Evolutionary conservation across 768 basidiomycete species (phyloP), one percentile per base, ranked within the genome.

Genomic region (Dentipellis sp.): DNA sequence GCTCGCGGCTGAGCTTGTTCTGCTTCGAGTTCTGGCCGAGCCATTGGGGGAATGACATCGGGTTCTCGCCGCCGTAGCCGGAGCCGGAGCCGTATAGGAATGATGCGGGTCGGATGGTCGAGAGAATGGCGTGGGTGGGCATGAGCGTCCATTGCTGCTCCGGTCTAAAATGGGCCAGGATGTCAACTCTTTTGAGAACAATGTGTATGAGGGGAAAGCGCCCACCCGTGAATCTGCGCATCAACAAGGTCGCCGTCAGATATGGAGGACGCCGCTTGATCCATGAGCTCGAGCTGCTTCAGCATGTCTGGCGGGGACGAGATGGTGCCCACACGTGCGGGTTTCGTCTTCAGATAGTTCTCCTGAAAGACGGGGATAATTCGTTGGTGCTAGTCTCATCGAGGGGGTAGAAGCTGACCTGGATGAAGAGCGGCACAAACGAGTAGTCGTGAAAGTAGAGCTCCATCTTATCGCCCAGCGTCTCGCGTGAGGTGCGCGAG

Each of bases 1-100:
- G 75, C 60, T 88, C 85, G 38, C 94, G 80, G 54, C 67, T 75
- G 0, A 97, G 78, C 64, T 95, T 97, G 60, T 65, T 77, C 68
- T 90, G 87, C 65, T 94, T 95, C 56, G 97, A 98, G 69, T 98
- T 98, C 66, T 98, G 93, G 9, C 95, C 95, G 11, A 99, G 83
- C 92, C 93, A 99, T 65, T 84, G 81, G 39, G 94, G 94, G 77
- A 97, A 97, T 0, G 80, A 64, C 72, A 90, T 81, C 2, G 79
- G 70, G 60, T 81, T 83, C 4, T 81, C 78, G 0, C 87, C 82
- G 14, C 81, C 84, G 47, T 81, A 88, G 36, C 83, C 81, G 45
- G 75, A 75, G 8, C 84, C 83, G 54, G 68, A 59, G 1, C 97
- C 97, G 67, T 91, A 97, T 49, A 91, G 68, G 66, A 78, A 81